Evolutionary conservation across 768 basidiomycete genomes (phyloP).

Genomic region (Suillus bovinus): DNA sequence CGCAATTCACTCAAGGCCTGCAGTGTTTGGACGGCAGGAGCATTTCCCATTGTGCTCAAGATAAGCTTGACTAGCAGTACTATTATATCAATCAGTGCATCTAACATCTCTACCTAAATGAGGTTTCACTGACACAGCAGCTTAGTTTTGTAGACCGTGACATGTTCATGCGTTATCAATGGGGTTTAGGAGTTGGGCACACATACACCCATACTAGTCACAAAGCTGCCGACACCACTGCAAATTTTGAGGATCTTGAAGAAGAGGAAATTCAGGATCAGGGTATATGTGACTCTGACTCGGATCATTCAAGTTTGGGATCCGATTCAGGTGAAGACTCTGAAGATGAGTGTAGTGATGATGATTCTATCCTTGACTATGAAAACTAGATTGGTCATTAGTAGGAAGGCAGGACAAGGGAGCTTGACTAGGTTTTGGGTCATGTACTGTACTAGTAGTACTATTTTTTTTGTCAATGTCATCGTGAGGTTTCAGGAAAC

Average conservation of each 20-base stretch:
- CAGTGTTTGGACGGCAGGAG: not conserved
- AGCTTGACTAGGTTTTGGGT: not conserved
- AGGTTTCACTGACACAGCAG: too few species aligned
- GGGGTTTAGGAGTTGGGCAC: conserved; percentile 2
- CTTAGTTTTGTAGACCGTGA: conserved; percentile 11
- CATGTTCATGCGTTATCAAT: conserved; percentile 10
- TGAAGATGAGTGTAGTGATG: not conserved
- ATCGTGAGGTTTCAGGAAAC: not conserved
- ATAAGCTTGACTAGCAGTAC: conserved; percentile 5
- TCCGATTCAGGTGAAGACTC: not conserved
- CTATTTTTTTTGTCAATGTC: not conserved
- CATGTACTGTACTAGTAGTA: too few species aligned
- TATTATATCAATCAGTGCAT: conserved; percentile 15
- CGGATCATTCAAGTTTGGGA: not conserved
- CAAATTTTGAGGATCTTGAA: not conserved
- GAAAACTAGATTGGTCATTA: not conserved
- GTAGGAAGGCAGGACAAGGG: not conserved
- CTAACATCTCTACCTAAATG: not conserved
- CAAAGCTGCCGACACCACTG: not conserved
- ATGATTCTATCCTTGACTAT: not conserved
- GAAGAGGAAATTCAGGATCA: not conserved
- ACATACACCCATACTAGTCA: conserved; percentile 2
- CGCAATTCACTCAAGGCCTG: conserved; percentile 1
- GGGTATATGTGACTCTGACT: not conserved
- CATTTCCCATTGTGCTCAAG: conserved; percentile 3